phyloP scores from a whole-genome alignment of 2,329 filamentous ascomycete species.

The Exophiala oligosperma region DNA sequence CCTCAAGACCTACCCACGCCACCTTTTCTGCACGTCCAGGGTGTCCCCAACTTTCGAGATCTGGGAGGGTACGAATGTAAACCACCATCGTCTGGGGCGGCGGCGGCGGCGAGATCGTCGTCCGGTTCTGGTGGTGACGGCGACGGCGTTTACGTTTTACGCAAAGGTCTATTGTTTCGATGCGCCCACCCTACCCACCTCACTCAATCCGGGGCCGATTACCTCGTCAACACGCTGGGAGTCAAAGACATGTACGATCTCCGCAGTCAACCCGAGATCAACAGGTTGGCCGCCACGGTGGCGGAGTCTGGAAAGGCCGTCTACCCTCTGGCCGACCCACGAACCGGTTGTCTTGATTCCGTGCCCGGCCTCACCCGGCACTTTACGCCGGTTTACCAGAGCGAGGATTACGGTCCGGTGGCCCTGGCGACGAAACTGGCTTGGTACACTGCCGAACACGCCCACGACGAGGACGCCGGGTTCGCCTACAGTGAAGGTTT shows the following conservation, averaged over 20 bases:
- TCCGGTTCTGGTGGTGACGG: not conserved
- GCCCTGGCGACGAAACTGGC: constrained; percentile 61
- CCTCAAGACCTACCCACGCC: constrained; percentile 28
- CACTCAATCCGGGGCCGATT: constrained; percentile 53
- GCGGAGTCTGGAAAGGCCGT: constrained; percentile 33
- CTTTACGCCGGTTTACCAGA: constrained; percentile 66
- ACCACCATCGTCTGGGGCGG: constrained; percentile 2
- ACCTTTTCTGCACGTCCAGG: constrained; percentile 45
- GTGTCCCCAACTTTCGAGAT: constrained; percentile 69
- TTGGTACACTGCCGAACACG: constrained; percentile 55
- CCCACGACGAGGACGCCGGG: constrained; percentile 49
- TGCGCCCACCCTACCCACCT: constrained; percentile 65
- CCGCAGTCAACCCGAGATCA: constrained; percentile 52
- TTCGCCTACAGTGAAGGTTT: constrained; percentile 52
- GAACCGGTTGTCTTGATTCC: constrained; percentile 20
- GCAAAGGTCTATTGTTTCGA: constrained; percentile 61
- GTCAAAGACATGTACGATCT: constrained; percentile 69
- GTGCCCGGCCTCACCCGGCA: constrained; percentile 51
- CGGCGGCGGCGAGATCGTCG: not conserved
- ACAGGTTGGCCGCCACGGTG: constrained; percentile 27
- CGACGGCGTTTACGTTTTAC: constrained; percentile 38
- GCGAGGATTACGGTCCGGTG: constrained; percentile 61
- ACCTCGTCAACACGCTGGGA: constrained; percentile 54
- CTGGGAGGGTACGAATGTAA: constrained; percentile 57
- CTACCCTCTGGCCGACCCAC: constrained; percentile 20